A percentile compares a stretch with the other conserved stretches of the same genome.
Conservation (phyloP, 495 filamentous ascomycete species). For the Aspergillus kassunensis region DNA sequence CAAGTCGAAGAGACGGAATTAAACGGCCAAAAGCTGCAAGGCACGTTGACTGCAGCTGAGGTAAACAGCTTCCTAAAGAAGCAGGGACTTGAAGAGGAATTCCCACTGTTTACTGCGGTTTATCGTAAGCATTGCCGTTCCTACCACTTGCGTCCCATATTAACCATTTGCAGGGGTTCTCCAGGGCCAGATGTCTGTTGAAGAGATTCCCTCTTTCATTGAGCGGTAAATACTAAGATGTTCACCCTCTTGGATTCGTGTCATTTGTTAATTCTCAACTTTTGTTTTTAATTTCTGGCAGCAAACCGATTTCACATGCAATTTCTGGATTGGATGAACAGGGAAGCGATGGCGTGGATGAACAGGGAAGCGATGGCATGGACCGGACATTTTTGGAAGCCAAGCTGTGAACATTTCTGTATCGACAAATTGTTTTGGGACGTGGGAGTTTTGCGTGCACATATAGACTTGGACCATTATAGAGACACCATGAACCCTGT, state of each 20-base stretch:
- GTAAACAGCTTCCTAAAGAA: conserved; percentile 83
- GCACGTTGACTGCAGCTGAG: conserved; percentile 85
- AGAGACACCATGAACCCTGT: not conserved
- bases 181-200: conserved; percentile 38
- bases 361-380: conserved; percentile 12
- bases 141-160: not conserved
- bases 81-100: conserved; percentile 72
- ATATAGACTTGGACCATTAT: conserved; percentile 10
- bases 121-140: conserved; percentile 41
- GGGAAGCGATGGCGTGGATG: conserved; percentile 12
- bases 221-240: conserved; percentile 39
- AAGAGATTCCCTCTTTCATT: conserved; percentile 41
- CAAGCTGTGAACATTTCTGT: conserved; percentile 14
- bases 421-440: not conserved
- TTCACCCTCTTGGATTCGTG: conserved; percentile 17
- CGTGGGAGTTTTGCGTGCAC: not conserved
- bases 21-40: conserved; percentile 97
- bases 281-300: conserved; percentile 18
- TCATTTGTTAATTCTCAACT: conserved; percentile 31
- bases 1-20: conserved; percentile 86
- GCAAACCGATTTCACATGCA: conserved; percentile 16
- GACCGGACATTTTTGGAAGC: conserved; percentile 13
- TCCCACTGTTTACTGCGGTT: conserved; percentile 87
- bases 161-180: conserved; percentile 31
- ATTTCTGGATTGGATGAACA: conserved; percentile 8